Evolutionary conservation across 1,284 basidiomycete species (phyloP).

Genomic region (Boletus semigastroideus): DNA sequence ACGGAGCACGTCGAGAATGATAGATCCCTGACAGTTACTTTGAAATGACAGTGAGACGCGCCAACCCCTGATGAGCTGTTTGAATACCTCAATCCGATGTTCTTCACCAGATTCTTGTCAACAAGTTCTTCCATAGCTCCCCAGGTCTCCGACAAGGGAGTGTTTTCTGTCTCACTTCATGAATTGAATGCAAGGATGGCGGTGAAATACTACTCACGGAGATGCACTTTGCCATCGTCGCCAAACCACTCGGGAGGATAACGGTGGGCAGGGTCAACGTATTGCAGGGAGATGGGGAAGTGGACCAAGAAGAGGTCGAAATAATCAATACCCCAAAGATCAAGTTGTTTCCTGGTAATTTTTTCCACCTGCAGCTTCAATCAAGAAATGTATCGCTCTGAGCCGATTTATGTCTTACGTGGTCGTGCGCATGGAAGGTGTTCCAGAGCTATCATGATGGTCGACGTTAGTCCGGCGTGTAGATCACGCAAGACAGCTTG

Average conservation of each 20-base stretch:
- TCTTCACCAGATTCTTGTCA: conserved; percentile 66
- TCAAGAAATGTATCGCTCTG: conserved; percentile 1
- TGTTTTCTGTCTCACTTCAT: conserved; percentile 45
- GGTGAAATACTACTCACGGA: conserved; percentile 41
- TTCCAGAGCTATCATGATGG: conserved; percentile 74
- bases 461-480: conserved; percentile 2
- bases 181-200: conserved; percentile 1
- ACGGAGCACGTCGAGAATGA: conserved; percentile 65
- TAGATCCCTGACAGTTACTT: conserved; percentile 66
- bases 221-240: conserved; percentile 60
- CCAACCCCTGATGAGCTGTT: neutral
- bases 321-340: conserved; percentile 76
- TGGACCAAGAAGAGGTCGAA: conserved; percentile 79
- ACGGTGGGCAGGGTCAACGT: conserved; percentile 71
- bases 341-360: conserved; percentile 61
- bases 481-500: conserved; percentile 15
- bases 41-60: conserved; percentile 5
- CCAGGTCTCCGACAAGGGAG: conserved; percentile 77
- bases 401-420: conserved; percentile 43
- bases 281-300: conserved; percentile 76
- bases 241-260: conserved; percentile 81
- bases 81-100: conserved; percentile 61
- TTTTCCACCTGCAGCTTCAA: conserved; percentile 44
- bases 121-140: conserved; percentile 71
- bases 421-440: conserved; percentile 72